Base-by-base conservation (phyloP, 768 basidiomycete genomes). In the Stropharia rugosoannulata region DNA sequence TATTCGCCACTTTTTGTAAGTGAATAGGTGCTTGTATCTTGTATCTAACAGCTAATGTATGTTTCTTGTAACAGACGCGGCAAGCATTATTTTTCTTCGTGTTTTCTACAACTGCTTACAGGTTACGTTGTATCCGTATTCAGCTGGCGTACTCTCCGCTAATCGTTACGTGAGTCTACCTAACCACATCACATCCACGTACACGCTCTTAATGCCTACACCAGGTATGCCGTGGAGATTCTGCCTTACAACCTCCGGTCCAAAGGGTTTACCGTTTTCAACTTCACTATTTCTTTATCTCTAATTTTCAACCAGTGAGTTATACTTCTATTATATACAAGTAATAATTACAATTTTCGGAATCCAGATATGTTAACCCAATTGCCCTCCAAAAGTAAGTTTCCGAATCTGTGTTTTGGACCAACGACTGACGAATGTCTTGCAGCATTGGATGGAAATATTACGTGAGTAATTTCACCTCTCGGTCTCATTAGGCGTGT, bases 211-310 rank as follows among this genome's bases (percentile, higher is more conserved):
- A 32, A 32, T 32, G 9, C 5, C 29, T 32, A 32, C 5, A 5
- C 12, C 35, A 69, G 68, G 1, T 70, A 70, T 47, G 66, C 68
- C 5, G 63, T 70, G 27, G 66, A 70, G 49, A 70, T 70, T 36
- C 48, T 70, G 18, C 68, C 68, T 0, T 68, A 60, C 46, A 59
- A 63, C 19, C 56, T 89, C 43, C 85, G 87, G 59, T 85, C 87
- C 45, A 87, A 87, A 71, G 87, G 86, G 25, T 80, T 86, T 67
- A 83, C 77, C 55, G 56, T 87, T 39, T 83, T 88, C 71, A 83
- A 77, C 62, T 83, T 88, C 65, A 70, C 76, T 32, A 75, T 86
- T 59, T 84, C 83, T 18, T 57, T 81, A 55, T 75, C 86, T 5
- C 75, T 89, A 53, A 82, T 89, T 61, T 85, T 90, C 63, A 87